These are phyloP conservation scores for Diophrys sp. DNA, from an alignment of 73 alveolate species.

Conservation along the genomic window DNA sequence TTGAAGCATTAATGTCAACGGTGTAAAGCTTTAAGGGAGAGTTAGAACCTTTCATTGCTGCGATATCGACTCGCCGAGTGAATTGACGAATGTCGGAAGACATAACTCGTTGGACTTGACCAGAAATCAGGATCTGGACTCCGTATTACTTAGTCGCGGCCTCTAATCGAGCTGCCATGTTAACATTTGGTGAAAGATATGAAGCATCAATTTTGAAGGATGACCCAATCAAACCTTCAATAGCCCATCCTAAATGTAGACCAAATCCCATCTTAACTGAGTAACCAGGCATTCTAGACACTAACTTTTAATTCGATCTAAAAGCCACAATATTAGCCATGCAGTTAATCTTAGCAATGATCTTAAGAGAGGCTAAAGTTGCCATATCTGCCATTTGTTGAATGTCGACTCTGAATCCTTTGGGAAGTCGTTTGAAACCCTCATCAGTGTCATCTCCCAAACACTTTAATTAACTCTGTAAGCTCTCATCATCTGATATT, in stretches of 20 bases:
- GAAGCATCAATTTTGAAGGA: constrained; percentile 84
- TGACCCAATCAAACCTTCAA: constrained; percentile 87
- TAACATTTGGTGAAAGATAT: constrained; percentile 82
- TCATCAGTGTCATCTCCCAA: not conserved
- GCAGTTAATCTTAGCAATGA: constrained; percentile 65
- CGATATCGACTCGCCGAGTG: constrained; percentile 74
- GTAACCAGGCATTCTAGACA: constrained; percentile 37
- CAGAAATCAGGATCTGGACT: constrained; percentile 69
- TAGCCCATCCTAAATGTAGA: constrained; percentile 92
- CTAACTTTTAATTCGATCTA: constrained; percentile 31
- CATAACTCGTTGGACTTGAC: constrained; percentile 64
- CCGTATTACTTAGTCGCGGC: constrained; percentile 85
- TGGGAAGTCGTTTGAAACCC: not conserved
- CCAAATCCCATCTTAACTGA: constrained; percentile 88
- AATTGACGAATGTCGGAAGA: constrained; percentile 49
- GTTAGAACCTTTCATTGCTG: constrained; percentile 71
- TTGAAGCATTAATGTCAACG: constrained; percentile 63
- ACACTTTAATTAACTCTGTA: not conserved
- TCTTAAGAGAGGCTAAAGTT: constrained; percentile 62
- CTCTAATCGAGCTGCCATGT: constrained; percentile 80
- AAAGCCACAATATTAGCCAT: constrained; percentile 46
- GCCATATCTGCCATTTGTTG: constrained; percentile 66
- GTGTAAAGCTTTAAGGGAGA: constrained; percentile 66
- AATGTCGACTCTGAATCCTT: constrained; percentile 13
- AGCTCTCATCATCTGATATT: constrained; percentile 7